Percentiles rank a stretch among this genome's conserved stretches.
phyloP scores from a whole-genome alignment of 2,329 filamentous ascomycete genomes.

The Talaromyces piceae region DNA sequence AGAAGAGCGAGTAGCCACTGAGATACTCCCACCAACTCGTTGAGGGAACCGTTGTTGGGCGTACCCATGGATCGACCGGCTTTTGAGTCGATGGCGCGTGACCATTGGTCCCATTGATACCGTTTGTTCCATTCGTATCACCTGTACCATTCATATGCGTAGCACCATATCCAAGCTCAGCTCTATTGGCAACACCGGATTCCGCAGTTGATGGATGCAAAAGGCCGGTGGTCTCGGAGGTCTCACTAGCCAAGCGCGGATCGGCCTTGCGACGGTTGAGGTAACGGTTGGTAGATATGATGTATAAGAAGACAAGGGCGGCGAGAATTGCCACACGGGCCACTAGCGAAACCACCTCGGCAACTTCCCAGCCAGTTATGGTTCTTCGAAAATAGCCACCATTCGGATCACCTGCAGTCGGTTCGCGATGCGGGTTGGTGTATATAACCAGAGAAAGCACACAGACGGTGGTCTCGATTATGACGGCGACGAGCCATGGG shows the following conservation, averaged over 20 bases:
- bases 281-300: slow-evolving; percentile 38
- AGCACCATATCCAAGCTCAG: slow-evolving; percentile 42
- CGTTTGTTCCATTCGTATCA: slow-evolving; percentile 21
- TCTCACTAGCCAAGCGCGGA: slow-evolving; percentile 26
- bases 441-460: slow-evolving; percentile 62
- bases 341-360: slow-evolving; percentile 50
- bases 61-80: slow-evolving; percentile 69
- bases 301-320: slow-evolving; percentile 54
- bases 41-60: slow-evolving; percentile 75
- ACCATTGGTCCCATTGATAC: slow-evolving; percentile 24
- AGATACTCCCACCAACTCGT: slow-evolving; percentile 96
- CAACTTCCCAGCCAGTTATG: slow-evolving; percentile 37
- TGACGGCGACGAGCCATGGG: slow-evolving; percentile 68
- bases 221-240: slow-evolving; percentile 37
- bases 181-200: slow-evolving; percentile 44
- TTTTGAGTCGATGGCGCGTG: slow-evolving; percentile 22
- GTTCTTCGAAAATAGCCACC: slow-evolving; percentile 35
- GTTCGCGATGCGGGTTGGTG: slow-evolving; percentile 58
- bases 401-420: slow-evolving; percentile 43
- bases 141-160: slow-evolving; percentile 29
- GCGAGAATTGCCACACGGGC: slow-evolving; percentile 61
- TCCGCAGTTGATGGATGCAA: slow-evolving; percentile 34
- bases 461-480: slow-evolving; percentile 66
- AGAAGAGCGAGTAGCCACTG: slow-evolving; percentile 84
- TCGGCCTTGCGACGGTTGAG: slow-evolving; percentile 29